Conservation (phyloP, 202 grass and related monocot genomes). For the Carex sylvatica region DNA sequence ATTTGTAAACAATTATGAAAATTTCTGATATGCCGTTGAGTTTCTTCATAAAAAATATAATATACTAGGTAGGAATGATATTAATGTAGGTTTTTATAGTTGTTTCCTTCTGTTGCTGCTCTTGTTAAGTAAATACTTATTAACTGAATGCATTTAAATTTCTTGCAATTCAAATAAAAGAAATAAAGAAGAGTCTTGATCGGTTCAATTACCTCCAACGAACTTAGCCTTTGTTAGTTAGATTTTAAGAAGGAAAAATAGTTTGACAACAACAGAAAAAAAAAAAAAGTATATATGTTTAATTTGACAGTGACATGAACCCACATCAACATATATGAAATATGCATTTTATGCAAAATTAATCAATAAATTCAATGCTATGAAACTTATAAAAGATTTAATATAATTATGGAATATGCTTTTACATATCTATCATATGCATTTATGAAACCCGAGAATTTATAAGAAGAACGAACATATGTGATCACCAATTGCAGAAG, state of each 20-base stretch:
- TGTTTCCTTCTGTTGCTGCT: background rate
- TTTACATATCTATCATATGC: background rate
- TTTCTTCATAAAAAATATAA: background rate
- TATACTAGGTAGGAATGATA: background rate
- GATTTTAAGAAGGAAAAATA: background rate
- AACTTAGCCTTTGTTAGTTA: background rate
- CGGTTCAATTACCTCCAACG: background rate
- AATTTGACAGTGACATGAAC: slow-evolving; percentile 10
- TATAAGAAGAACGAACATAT: background rate
- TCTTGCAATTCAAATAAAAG: background rate
- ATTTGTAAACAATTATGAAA: background rate
- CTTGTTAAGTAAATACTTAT: background rate
- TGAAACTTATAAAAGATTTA: background rate
- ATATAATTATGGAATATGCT: background rate
- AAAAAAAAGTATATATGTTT: background rate
- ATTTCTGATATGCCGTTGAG: background rate
- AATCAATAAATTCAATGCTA: background rate
- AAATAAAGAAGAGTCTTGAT: background rate
- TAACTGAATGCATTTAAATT: background rate
- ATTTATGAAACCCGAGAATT: slow-evolving; percentile 21
- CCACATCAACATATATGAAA: background rate
- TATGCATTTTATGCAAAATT: background rate
- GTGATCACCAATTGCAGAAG: background rate
- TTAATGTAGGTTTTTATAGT: background rate
- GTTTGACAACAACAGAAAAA: background rate